phyloP scores from a whole-genome alignment of 352 stramenopile species.

The Paralagenidium karlingii region DNA sequence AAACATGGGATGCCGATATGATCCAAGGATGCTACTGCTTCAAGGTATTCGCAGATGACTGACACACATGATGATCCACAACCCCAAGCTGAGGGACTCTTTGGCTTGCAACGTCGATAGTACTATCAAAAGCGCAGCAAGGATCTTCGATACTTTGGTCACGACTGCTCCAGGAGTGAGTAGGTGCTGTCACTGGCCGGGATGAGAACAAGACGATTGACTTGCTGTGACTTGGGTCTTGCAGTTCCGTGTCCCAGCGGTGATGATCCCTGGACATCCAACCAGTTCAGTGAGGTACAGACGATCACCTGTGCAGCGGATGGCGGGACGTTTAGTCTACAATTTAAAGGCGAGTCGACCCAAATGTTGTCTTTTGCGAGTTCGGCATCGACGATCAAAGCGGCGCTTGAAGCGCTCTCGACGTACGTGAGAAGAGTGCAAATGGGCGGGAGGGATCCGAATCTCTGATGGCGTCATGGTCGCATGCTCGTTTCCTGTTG shows the following conservation, averaged over 20 bases:
- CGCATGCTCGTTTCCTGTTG: too few species aligned
- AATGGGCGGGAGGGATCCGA: too few species aligned
- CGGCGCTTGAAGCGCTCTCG: conserved; percentile 34
- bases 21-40: conserved; percentile 80
- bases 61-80: neutral
- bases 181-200: conserved; percentile 2
- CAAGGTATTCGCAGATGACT: conserved; percentile 35
- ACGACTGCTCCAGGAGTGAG: conserved; percentile 70
- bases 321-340: conserved; percentile 62
- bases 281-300: conserved; percentile 70
- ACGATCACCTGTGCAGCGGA: conserved; percentile 43
- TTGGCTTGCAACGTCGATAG: too few species aligned
- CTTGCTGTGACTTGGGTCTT: neutral
- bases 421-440: conserved; percentile 24
- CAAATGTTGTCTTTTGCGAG: conserved; percentile 16
- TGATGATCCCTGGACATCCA: conserved; percentile 79
- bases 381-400: conserved; percentile 11
- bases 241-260: conserved; percentile 62
- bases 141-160: conserved; percentile 33
- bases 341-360: conserved; percentile 63
- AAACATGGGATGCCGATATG: conserved; percentile 84
- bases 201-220: conserved; percentile 3
- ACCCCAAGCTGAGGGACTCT: neutral
- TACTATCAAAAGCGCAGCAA: conserved; percentile 28
- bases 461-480: too few species aligned